Evolutionary conservation across 106 monocot species (phyloP).

Genomic region (Posidonia australis): DNA sequence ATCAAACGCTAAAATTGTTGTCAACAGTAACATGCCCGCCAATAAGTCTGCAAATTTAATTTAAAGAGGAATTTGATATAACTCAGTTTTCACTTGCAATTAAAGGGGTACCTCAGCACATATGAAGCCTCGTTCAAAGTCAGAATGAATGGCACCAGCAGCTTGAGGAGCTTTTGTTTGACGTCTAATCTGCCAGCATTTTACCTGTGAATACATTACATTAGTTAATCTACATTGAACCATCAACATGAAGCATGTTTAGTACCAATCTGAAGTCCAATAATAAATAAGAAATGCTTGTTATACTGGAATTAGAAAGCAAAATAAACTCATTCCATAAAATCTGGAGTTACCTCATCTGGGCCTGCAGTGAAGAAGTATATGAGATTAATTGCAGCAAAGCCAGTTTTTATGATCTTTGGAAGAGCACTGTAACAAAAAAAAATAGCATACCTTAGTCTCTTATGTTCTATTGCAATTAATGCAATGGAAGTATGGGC

Average conservation of each 20-base stretch:
- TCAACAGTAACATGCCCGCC: no score
- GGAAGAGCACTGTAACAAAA: slow-evolving; percentile 54
- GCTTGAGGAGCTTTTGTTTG: slow-evolving; percentile 99
- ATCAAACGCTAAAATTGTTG: no score
- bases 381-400: slow-evolving; percentile 91
- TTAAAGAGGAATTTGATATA: no score
- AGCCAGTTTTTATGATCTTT: slow-evolving; percentile 96
- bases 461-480: no score
- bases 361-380: slow-evolving; percentile 99
- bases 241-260: background rate
- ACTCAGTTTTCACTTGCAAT: background rate
- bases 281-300: background rate
- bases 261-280: no score
- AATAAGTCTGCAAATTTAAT: no score
- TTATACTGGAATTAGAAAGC: background rate
- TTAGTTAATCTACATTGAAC: background rate
- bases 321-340: no score
- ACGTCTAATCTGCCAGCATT: slow-evolving; percentile 97
- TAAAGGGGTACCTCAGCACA: slow-evolving; percentile 81
- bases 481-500: no score
- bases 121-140: slow-evolving; percentile 93
- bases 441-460: background rate
- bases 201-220: slow-evolving; percentile 41
- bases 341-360: slow-evolving; percentile 62
- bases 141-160: slow-evolving; percentile 85